phyloP scores from a whole-genome alignment of 345 rosid genomes.

The Boechera stricta region DNA sequence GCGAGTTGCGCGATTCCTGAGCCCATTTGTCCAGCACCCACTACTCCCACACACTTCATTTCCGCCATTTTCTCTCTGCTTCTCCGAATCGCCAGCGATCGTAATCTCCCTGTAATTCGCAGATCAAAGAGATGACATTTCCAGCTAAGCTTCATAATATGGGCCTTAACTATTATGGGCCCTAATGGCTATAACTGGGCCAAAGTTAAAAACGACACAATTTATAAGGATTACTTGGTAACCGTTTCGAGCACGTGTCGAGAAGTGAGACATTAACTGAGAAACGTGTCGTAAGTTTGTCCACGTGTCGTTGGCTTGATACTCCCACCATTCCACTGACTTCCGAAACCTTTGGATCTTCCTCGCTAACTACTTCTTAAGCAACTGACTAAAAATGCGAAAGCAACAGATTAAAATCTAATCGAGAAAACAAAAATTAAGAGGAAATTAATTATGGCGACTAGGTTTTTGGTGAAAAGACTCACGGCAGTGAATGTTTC shows the following conservation, averaged over 20 bases:
- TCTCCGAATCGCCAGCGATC: conserved; percentile 31
- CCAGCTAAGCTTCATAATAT: not conserved
- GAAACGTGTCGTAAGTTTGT: conserved; percentile 30
- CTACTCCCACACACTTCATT: conserved; percentile 64
- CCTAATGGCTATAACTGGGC: not conserved
- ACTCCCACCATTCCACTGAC: conserved; percentile 14
- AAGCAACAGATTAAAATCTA: conserved; percentile 13
- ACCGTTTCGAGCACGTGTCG: conserved; percentile 32
- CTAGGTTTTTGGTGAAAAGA: conserved; percentile 35
- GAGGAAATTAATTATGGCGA: conserved; percentile 8
- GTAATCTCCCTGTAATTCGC: not conserved
- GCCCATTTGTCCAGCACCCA: conserved; percentile 97
- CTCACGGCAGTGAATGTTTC: conserved; percentile 25
- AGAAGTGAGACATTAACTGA: not conserved
- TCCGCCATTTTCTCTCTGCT: conserved; percentile 45
- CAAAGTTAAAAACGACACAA: not conserved
- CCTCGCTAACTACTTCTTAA: conserved; percentile 31
- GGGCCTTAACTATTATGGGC: conserved; percentile 16
- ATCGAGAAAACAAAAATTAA: not conserved
- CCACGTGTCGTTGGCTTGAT: conserved; percentile 27
- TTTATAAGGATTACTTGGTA: not conserved
- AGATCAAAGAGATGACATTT: conserved; percentile 1
- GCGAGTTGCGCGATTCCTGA: conserved; percentile 95
- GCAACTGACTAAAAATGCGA: conserved; percentile 20
- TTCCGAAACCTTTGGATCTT: conserved; percentile 42